Evolutionary conservation across 495 filamentous ascomycete species (phyloP), one percentile per base, ranked within the genome.

Genomic region (Sordaria brevicollis): DNA sequence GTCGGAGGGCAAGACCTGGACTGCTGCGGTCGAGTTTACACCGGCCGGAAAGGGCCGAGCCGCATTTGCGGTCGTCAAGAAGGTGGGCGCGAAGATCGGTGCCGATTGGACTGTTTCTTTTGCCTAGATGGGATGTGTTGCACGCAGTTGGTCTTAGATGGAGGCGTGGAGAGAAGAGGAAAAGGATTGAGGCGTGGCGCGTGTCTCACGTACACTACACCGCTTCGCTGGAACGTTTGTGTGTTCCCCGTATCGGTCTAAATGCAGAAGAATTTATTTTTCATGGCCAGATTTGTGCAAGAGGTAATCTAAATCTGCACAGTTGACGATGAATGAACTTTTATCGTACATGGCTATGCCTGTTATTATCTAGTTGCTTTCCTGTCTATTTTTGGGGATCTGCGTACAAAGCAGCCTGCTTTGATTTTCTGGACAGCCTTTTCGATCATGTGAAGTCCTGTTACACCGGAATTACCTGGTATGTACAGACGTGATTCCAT

Each of bases 61-160:
- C 9, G 84, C 86, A 11, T 96, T 92, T 85, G 94, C 90, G 33
- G 85, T 96, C 31, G 86, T 97, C 39, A 90, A 89, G 81, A 89
- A 92, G 78, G 90, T 94, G 15, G 89, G 86, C 35, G 90, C 92
- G 38, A 84, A 78, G 49, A 89, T 99, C 79, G 91, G 89, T 54
- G 89, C 87, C 76, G 89, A 91, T 70, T 99, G 93, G 93, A 91
- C 84, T 78, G 86, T 96, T 73, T 86, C 89, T 25, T 75, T 83
- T 72, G 72, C 79, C 33, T 81, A 73, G 71, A 49, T 34, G 33
- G 67, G 21, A 35, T 5, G 3, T 5, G 21, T 3, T 5, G 21
- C 25, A 11, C 25, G 21, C 37, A 39, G 37, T 21, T 57, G 36
- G 10, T 10, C 49, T 57, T n/a, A 29, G 21, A 9, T 29, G 49